Conservation (phyloP, 345 rosid genomes). For the Eucalyptus pumila region DNA sequence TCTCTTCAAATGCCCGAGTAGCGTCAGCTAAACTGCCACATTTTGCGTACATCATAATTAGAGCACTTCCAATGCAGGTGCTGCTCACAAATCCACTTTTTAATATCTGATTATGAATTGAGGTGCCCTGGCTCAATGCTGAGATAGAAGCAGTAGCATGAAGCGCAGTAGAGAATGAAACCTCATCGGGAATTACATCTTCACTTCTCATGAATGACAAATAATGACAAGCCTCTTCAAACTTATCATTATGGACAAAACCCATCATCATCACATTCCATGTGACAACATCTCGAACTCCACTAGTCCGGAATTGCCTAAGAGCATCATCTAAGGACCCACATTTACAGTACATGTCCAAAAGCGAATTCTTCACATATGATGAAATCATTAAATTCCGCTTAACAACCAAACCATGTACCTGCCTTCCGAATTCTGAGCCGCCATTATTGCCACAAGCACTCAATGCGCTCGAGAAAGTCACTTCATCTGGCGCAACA, state of each 20-base stretch:
- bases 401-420: slow-evolving; percentile 19
- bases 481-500: slow-evolving; percentile 14
- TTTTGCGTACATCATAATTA: slow-evolving; percentile 37
- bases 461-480: slow-evolving; percentile 20
- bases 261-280: slow-evolving; percentile 32
- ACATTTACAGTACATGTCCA: slow-evolving; percentile 22
- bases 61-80: slow-evolving; percentile 9
- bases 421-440: slow-evolving; percentile 17
- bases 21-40: slow-evolving; percentile 21
- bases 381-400: slow-evolving; percentile 1
- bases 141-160: slow-evolving; percentile 28
- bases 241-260: slow-evolving; percentile 1
- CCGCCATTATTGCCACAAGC: slow-evolving; percentile 18
- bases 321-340: slow-evolving; percentile 11
- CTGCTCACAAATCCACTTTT: slow-evolving; percentile 14
- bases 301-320: background rate
- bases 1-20: slow-evolving; percentile 9
- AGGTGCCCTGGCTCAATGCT: slow-evolving; percentile 11
- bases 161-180: slow-evolving; percentile 22
- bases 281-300: slow-evolving; percentile 9
- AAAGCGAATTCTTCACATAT: slow-evolving; percentile 23
- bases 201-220: slow-evolving; percentile 18
- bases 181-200: slow-evolving; percentile 23
- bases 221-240: slow-evolving; percentile 16
- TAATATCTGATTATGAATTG: slow-evolving; percentile 19